Evolutionary conservation across 1,139 yeast species (phyloP).

Genomic region (Blastobotrys serpentis): DNA sequence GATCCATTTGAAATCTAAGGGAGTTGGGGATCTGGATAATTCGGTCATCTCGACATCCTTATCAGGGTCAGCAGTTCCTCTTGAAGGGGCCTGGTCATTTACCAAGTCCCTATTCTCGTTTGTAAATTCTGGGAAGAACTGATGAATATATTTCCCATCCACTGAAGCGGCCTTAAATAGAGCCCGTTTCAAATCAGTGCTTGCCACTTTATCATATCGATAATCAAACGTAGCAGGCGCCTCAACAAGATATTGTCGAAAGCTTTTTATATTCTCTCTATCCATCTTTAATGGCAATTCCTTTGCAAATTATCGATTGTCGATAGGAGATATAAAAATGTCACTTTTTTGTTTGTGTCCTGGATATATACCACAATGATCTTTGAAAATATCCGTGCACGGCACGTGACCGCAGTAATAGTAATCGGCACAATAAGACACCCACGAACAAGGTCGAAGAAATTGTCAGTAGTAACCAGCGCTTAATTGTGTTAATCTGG

Average conservation of each 20-base stretch:
- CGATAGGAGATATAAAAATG: neutral
- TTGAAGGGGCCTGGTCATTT: slow-evolving; percentile 3
- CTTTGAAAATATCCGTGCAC: too few relatives aligned
- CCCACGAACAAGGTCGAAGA: too few relatives aligned
- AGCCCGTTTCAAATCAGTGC: slow-evolving; percentile 48
- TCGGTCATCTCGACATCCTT: slow-evolving; percentile 15
- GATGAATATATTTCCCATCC: slow-evolving; percentile 49
- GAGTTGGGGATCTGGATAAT: neutral
- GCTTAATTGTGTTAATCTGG: too few relatives aligned
- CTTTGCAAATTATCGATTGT: neutral
- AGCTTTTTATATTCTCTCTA: slow-evolving; percentile 17
- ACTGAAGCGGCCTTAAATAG: slow-evolving; percentile 53
- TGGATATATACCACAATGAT: too few relatives aligned
- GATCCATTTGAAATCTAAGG: slow-evolving; percentile 23
- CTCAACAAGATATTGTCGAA: slow-evolving; percentile 31
- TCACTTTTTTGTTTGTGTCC: neutral
- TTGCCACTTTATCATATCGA: slow-evolving; percentile 30
- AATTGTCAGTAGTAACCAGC: too few relatives aligned
- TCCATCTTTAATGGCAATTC: slow-evolving; percentile 8
- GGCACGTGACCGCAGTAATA: too few relatives aligned
- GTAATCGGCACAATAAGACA: too few relatives aligned
- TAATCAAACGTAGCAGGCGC: slow-evolving; percentile 32
- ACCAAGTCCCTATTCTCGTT: slow-evolving; percentile 10
- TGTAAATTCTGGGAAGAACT: slow-evolving; percentile 48
- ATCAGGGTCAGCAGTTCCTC: slow-evolving; percentile 18